Evolutionary conservation across 805 yeast species (phyloP).

Genomic region (Kluyveromyces aestuarii): DNA sequence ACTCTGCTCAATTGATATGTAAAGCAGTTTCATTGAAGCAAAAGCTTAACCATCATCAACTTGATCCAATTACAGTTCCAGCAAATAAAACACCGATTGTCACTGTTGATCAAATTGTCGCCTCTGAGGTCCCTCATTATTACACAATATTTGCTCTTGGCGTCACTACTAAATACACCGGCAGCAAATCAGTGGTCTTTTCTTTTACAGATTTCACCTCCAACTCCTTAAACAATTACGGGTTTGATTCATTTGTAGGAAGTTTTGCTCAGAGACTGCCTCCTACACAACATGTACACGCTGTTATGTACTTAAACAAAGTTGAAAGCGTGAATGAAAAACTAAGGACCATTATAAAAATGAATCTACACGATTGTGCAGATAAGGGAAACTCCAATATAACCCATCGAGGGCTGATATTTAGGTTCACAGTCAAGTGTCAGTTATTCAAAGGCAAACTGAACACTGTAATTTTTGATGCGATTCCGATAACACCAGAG

Average conservation of each 20-base stretch:
- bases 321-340: constrained; percentile 9
- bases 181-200: constrained; percentile 3
- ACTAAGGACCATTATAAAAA: constrained; percentile 2
- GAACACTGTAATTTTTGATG: constrained; percentile 15
- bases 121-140: neutral
- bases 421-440: constrained; percentile 14
- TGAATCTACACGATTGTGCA: constrained; percentile 4
- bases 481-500: constrained; percentile 9
- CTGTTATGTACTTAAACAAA: constrained; percentile 12
- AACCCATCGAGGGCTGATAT: constrained; percentile 19
- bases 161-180: constrained; percentile 4
- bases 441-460: constrained; percentile 13
- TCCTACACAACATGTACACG: constrained; percentile 4
- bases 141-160: constrained; percentile 5
- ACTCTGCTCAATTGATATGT: neutral
- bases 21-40: neutral
- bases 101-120: neutral
- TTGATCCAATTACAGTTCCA: neutral
- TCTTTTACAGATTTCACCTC: constrained; percentile 24
- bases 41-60: neutral
- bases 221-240: constrained; percentile 11
- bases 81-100: neutral
- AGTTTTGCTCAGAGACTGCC: constrained; percentile 11
- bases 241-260: constrained; percentile 18
- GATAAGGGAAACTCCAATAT: constrained; percentile 12